A percentile compares a stretch with the other conserved stretches of the same genome.
Evolutionary conservation across 441 rosid species (phyloP).

Genomic region (Gossypium gossypioides): DNA sequence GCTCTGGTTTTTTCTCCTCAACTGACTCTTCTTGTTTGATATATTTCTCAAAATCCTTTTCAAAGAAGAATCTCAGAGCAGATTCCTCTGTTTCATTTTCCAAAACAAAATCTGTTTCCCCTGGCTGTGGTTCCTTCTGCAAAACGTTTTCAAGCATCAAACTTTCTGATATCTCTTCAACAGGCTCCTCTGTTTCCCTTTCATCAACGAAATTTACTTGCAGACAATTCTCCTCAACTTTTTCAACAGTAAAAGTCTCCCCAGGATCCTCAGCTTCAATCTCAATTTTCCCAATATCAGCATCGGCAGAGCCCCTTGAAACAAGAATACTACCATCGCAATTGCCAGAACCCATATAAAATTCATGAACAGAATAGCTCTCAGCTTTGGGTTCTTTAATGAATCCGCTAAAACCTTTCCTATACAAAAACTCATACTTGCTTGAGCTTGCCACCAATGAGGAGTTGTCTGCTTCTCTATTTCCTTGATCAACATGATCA

Average conservation of each 20-base stretch:
- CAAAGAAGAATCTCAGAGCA: not conserved
- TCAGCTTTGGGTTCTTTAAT: slow-evolving; percentile 36
- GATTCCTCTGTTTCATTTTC: slow-evolving; percentile 2
- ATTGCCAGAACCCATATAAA: slow-evolving; percentile 10
- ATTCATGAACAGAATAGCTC: slow-evolving; percentile 35
- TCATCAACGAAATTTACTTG: not conserved
- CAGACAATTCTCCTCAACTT: not conserved
- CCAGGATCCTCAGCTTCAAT: not conserved
- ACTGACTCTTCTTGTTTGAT: not conserved
- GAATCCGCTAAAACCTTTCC: slow-evolving; percentile 33
- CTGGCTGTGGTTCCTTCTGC: not conserved
- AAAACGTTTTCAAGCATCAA: not conserved
- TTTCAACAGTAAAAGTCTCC: not conserved
- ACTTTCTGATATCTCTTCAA: not conserved
- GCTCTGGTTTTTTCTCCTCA: not conserved
- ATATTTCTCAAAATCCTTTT: not conserved
- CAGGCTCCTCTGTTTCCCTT: not conserved
- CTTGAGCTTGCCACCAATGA: slow-evolving; percentile 24
- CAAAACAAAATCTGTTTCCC: not conserved
- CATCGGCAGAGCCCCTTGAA: slow-evolving; percentile 1
- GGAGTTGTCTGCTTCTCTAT: slow-evolving; percentile 17
- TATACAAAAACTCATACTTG: slow-evolving; percentile 33
- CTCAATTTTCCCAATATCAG: not conserved
- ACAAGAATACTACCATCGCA: not conserved
- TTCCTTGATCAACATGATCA: slow-evolving; percentile 5